Evolutionary conservation across 2,329 filamentous ascomycete genomes (phyloP).

Genomic region (Polychaeton citri): DNA sequence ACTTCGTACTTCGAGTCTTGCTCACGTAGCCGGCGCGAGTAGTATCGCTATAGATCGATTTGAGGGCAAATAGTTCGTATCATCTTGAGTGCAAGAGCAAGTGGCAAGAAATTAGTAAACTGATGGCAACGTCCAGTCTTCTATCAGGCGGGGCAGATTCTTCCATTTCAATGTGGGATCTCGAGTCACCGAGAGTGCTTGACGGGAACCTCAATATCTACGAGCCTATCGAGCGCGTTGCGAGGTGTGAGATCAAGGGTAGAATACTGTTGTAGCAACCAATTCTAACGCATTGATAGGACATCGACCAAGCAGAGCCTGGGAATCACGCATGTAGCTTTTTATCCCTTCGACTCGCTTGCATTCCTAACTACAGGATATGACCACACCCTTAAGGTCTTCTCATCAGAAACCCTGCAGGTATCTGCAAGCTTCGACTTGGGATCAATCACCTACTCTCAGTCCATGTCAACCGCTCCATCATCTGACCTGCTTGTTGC

Average conservation of each 20-base stretch:
- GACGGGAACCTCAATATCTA: not conserved
- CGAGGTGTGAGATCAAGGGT: slow-evolving; percentile 5
- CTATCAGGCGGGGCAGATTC: slow-evolving; percentile 78
- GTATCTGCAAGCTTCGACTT: slow-evolving; percentile 56
- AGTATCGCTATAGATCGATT: slow-evolving; percentile 69
- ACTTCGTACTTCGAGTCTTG: slow-evolving; percentile 29
- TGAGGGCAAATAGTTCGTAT: slow-evolving; percentile 56
- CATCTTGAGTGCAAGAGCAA: no score
- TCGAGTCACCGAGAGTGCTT: slow-evolving; percentile 42
- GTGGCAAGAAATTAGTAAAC: not conserved
- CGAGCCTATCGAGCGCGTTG: slow-evolving; percentile 11
- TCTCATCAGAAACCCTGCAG: slow-evolving; percentile 50
- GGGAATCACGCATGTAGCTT: slow-evolving; percentile 62
- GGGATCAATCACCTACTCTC: slow-evolving; percentile 57
- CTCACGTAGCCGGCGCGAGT: slow-evolving; percentile 69
- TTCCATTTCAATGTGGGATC: slow-evolving; percentile 75
- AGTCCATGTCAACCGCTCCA: slow-evolving; percentile 57
- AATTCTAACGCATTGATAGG: slow-evolving; percentile 7
- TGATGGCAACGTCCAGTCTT: slow-evolving; percentile 37
- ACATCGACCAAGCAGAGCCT: slow-evolving; percentile 44
- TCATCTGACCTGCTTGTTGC: slow-evolving; percentile 67
- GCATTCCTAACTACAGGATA: slow-evolving; percentile 68
- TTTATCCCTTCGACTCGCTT: slow-evolving; percentile 64
- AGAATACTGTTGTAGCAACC: slow-evolving; percentile 8
- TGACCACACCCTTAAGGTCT: slow-evolving; percentile 64